phyloP scores from a whole-genome alignment of 2,329 filamentous ascomycete species.

The Microsporum canis region DNA sequence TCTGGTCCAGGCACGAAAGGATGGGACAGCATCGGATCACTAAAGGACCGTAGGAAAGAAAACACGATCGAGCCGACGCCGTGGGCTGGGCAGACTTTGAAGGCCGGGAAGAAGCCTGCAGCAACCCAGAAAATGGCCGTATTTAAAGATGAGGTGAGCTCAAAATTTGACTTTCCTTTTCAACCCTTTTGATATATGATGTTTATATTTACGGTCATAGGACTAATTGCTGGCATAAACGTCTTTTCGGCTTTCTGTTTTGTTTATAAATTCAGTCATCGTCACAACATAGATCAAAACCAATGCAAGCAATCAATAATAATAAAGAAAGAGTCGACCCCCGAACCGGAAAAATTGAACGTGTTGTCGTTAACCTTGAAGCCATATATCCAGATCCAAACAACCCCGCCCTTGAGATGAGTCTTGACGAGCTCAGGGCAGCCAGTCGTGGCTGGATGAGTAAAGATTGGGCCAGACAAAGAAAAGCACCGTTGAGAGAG shows the following conservation, averaged over 20 bases:
- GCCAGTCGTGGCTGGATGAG: conserved; percentile 56
- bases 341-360: conserved; percentile 69
- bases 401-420: conserved; percentile 61
- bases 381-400: conserved; percentile 70
- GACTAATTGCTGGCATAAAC: conserved; percentile 66
- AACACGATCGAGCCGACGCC: conserved; percentile 76
- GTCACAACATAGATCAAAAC: conserved; percentile 26
- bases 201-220: conserved; percentile 75
- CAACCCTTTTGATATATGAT: conserved; percentile 29
- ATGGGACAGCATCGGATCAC: conserved; percentile 84
- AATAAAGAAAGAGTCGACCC: conserved; percentile 75
- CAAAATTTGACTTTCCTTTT: conserved; percentile 18
- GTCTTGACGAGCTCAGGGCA: conserved; percentile 86
- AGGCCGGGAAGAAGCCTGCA: conserved; percentile 71
- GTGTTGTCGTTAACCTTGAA: conserved; percentile 76
- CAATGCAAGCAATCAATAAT: conserved; percentile 44
- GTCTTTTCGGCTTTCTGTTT: conserved; percentile 22
- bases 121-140: conserved; percentile 72
- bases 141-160: conserved; percentile 91
- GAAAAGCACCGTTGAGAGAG: conserved; percentile 43
- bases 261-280: conserved; percentile 42
- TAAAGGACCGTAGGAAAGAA: conserved; percentile 86
- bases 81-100: conserved; percentile 84
- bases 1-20: conserved; percentile 52
- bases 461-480: conserved; percentile 41